Evolutionary conservation across 768 basidiomycete species (phyloP).

Genomic region (Sarcodon aspratus): DNA sequence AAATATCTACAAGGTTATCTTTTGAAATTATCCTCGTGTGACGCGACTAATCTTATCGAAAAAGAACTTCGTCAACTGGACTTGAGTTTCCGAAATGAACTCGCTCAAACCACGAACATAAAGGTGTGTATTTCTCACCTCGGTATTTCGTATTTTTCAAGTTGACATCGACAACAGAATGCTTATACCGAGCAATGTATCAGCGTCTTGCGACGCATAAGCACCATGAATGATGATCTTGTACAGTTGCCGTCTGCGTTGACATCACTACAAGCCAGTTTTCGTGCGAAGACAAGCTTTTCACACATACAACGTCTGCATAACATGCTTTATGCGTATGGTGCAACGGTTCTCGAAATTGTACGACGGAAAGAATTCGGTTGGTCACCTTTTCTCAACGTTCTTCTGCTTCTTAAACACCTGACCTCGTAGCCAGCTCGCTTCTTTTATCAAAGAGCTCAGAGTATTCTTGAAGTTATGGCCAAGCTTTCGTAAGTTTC

Average conservation of each 20-base stretch:
- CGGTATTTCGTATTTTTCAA: background rate
- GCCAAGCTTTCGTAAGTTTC: slow-evolving; percentile 69
- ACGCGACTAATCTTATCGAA: background rate
- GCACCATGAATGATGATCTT: slow-evolving; percentile 71
- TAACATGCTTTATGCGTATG: slow-evolving; percentile 86
- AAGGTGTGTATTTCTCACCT: slow-evolving; percentile 14
- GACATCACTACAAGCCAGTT: slow-evolving; percentile 53
- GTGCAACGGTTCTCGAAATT: slow-evolving; percentile 83
- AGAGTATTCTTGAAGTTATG: slow-evolving; percentile 77
- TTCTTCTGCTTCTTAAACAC: background rate
- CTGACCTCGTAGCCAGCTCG: slow-evolving; percentile 32
- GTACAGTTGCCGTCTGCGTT: slow-evolving; percentile 61
- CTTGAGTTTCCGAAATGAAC: slow-evolving; percentile 45
- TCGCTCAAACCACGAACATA: slow-evolving; percentile 40
- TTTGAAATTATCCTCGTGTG: background rate
- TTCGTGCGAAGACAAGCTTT: slow-evolving; percentile 72
- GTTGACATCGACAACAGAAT: slow-evolving; percentile 36
- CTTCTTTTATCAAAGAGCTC: slow-evolving; percentile 74
- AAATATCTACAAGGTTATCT: slow-evolving; percentile 37
- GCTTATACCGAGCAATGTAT: slow-evolving; percentile 60
- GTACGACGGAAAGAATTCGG: slow-evolving; percentile 87
- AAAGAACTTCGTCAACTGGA: slow-evolving; percentile 59
- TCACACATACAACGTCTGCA: slow-evolving; percentile 86
- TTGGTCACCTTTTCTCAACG: slow-evolving; percentile 20
- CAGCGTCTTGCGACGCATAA: slow-evolving; percentile 60